phyloP scores from a whole-genome alignment of 768 basidiomycete genomes.

The Boletus barrowsii region DNA sequence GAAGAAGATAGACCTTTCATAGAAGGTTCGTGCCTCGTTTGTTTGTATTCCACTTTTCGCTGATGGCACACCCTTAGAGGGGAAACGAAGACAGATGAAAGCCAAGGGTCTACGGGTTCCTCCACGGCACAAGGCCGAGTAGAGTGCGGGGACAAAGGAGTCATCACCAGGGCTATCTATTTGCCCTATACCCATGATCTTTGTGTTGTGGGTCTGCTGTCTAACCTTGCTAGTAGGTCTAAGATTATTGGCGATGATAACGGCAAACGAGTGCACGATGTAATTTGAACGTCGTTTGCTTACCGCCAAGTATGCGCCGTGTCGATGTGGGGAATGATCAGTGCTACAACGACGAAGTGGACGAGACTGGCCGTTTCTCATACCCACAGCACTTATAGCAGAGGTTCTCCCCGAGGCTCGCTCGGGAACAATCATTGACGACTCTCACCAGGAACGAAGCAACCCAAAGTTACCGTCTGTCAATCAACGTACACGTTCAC shows the following conservation, averaged over 20 bases:
- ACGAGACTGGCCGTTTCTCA: neutral
- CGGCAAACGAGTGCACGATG: conserved; percentile 7
- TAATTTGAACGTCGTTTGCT: neutral
- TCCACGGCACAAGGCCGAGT: conserved; percentile 42
- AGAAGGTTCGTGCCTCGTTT: conserved; percentile 55
- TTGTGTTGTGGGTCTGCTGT: neutral
- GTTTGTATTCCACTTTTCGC: neutral
- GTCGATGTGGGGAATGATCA: neutral
- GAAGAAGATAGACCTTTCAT: conserved; percentile 77
- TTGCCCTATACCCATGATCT: conserved; percentile 2
- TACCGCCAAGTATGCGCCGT: neutral
- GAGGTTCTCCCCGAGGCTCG: neutral
- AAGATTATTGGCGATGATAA: neutral
- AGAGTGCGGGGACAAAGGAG: conserved; percentile 22
- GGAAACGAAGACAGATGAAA: conserved; percentile 72
- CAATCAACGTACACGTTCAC: neutral
- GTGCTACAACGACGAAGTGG: neutral
- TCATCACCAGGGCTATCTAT: neutral
- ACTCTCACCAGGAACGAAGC: neutral
- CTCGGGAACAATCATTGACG: neutral
- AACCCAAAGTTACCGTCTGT: neutral
- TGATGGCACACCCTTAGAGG: conserved; percentile 42
- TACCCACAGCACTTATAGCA: neutral
- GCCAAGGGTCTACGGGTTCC: conserved; percentile 69
- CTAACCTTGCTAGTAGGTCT: neutral